Evolutionary conservation across 768 basidiomycete species (phyloP).

Genomic region (Lentinula sp.): DNA sequence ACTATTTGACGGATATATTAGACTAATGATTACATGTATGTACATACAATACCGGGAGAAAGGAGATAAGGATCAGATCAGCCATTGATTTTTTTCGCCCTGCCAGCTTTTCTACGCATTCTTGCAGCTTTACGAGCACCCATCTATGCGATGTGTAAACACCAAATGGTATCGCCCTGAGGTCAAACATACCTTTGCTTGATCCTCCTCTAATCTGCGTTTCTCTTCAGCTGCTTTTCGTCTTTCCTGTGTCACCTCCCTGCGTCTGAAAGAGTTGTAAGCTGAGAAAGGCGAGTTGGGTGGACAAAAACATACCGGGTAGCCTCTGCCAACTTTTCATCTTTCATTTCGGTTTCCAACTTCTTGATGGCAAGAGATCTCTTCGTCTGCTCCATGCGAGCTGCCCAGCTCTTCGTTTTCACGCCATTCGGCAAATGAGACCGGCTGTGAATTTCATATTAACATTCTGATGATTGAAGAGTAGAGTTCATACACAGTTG

Average conservation of each 20-base stretch:
- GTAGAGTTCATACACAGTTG: slow-evolving; percentile 38
- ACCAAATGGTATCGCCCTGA: background rate
- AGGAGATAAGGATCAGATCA: slow-evolving; percentile 24
- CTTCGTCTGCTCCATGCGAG: slow-evolving; percentile 63
- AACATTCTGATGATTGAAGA: slow-evolving; percentile 2
- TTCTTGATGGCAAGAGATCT: slow-evolving; percentile 67
- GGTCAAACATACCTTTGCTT: slow-evolving; percentile 43
- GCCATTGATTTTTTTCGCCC: slow-evolving; percentile 77
- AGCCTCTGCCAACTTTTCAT: slow-evolving; percentile 68
- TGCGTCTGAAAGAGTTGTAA: slow-evolving; percentile 37
- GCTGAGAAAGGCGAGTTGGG: background rate
- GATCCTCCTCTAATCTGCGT: slow-evolving; percentile 57
- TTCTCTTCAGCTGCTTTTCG: slow-evolving; percentile 72
- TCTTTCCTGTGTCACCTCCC: slow-evolving; percentile 64
- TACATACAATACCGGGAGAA: background rate
- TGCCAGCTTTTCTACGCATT: slow-evolving; percentile 63
- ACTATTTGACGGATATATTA: background rate
- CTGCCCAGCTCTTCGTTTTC: slow-evolving; percentile 61
- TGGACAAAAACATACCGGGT: slow-evolving; percentile 36
- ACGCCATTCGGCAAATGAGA: slow-evolving; percentile 60
- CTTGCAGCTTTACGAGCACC: slow-evolving; percentile 74
- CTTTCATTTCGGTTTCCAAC: slow-evolving; percentile 64
- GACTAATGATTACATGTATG: background rate
- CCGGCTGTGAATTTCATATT: slow-evolving; percentile 36
- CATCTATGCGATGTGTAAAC: slow-evolving; percentile 43